Evolutionary conservation across 495 filamentous ascomycete genomes (phyloP).

Genomic region (Darksidea phi): DNA sequence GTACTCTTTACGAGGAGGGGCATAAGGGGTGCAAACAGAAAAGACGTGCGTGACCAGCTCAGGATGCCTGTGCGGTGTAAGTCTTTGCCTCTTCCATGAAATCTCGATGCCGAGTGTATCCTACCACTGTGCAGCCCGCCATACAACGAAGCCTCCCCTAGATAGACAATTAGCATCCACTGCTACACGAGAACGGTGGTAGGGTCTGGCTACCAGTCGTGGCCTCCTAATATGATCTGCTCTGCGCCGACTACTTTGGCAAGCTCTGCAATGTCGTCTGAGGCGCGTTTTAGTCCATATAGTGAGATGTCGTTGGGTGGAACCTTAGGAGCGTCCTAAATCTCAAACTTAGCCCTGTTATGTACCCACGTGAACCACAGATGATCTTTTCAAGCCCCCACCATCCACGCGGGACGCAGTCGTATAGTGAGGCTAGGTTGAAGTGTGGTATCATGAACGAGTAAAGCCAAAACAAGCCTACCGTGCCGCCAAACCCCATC

Average conservation of each 20-base stretch:
- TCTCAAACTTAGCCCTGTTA: conserved; percentile 16
- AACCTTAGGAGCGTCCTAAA: conserved; percentile 58
- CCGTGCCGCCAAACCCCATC: conserved; percentile 77
- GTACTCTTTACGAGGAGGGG: conserved; percentile 51
- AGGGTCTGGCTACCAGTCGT: conserved; percentile 72
- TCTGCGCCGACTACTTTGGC: conserved; percentile 57
- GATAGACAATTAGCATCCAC: conserved; percentile 16
- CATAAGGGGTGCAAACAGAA: conserved; percentile 74
- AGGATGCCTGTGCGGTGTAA: conserved; percentile 67
- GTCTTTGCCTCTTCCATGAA: conserved; percentile 5
- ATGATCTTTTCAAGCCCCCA: not conserved
- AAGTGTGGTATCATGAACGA: conserved; percentile 24
- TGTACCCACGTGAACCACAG: not conserved
- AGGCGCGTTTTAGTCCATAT: conserved; percentile 68
- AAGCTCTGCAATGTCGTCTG: conserved; percentile 68
- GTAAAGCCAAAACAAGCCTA: conserved; percentile 39
- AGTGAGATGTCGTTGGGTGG: conserved; percentile 51
- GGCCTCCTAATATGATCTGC: conserved; percentile 72
- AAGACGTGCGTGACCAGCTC: conserved; percentile 70
- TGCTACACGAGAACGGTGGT: not conserved
- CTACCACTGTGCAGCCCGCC: conserved; percentile 62
- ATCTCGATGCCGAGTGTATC: not conserved
- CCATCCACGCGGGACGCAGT: conserved; percentile 10
- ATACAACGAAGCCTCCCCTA: conserved; percentile 59
- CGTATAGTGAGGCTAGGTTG: too few species aligned